Conservation (phyloP, 2,329 filamentous ascomycete species). For the Cladosporium sp. region DNA sequence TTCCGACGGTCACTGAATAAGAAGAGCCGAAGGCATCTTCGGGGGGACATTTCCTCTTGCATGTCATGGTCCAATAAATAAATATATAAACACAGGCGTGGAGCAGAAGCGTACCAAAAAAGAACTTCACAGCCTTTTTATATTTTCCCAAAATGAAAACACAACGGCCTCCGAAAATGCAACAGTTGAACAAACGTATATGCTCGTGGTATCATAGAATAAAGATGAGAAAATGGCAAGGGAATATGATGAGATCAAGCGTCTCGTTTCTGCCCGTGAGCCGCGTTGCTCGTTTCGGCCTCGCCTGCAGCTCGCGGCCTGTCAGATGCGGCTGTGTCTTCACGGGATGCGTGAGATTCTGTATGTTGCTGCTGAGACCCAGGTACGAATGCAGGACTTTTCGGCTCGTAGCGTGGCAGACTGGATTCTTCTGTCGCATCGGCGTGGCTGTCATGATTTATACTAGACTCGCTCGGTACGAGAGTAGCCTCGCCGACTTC, state of each 20-base stretch:
- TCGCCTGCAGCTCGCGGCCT: neutral
- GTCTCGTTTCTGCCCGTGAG: too few relatives aligned
- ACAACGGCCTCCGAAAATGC: neutral
- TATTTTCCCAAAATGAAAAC: neutral
- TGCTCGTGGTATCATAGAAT: conserved; percentile 21
- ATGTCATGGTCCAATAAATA: neutral
- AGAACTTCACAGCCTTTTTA: neutral
- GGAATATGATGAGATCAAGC: neutral
- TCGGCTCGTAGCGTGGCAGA: conserved; percentile 30
- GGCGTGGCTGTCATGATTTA: conserved; percentile 26
- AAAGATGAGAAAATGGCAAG: neutral
- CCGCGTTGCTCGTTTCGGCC: neutral
- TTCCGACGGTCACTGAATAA: neutral
- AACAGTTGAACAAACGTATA: neutral
- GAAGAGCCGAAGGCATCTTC: neutral
- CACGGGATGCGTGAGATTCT: neutral
- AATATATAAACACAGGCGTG: neutral
- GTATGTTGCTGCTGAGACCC: neutral
- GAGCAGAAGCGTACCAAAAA: neutral
- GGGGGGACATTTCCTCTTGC: neutral
- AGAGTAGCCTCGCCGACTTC: conserved; percentile 8
- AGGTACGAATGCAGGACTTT: neutral
- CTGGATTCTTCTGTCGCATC: conserved; percentile 23
- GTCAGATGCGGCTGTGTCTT: neutral
- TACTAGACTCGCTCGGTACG: neutral